Base-by-base conservation (phyloP, 75 land plant genomes). In the Pseudotsuga menziesii region DNA sequence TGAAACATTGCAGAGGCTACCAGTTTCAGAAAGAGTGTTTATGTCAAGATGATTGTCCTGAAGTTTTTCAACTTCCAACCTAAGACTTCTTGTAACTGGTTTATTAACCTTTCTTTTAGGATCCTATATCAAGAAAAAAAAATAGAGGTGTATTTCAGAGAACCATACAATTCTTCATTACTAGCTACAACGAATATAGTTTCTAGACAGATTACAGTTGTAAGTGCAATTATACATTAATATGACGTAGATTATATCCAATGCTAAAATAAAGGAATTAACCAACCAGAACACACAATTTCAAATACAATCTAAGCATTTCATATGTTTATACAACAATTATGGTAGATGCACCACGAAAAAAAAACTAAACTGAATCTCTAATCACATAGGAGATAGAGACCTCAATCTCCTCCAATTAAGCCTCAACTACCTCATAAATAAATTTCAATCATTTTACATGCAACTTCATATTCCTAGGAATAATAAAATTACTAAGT, bases 31-130 rank as follows among this genome's bases (percentile, higher is more conserved):
- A 57, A 81, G 17, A 61, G 84, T 83, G 36, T 92, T 97, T 56
- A 82, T 17, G 58, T 94, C 93, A 60, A 66, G 36, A 64, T 76
- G 76, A 27, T 56, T 83, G 60, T 77, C 69, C 60, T 88, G 89
- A 17, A 92, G 78, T 78, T 96, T 93, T 84, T 96, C 98, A 69
- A 96, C 88, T 80, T 92, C 98, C 82, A 96, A 74, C 29, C 87
- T 93, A 67, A 96, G 77, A 22, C 84, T 84, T 54, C 95, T 97
- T 80, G 90, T 94, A 36, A 96, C 91, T 56, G 99, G 99, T 78
- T 96, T 96, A 83, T 96, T 97, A 70, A 88, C 78, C 80, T 92
- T 91, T 36, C 89, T 83, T 57, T 96, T 96, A 1, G 99, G 99
- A 82, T 96, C 99, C 99, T 96, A 73, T 36, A 63, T 74, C 12